Base-by-base conservation (phyloP, 768 basidiomycete species). In the Auricularia auricula-judae region DNA sequence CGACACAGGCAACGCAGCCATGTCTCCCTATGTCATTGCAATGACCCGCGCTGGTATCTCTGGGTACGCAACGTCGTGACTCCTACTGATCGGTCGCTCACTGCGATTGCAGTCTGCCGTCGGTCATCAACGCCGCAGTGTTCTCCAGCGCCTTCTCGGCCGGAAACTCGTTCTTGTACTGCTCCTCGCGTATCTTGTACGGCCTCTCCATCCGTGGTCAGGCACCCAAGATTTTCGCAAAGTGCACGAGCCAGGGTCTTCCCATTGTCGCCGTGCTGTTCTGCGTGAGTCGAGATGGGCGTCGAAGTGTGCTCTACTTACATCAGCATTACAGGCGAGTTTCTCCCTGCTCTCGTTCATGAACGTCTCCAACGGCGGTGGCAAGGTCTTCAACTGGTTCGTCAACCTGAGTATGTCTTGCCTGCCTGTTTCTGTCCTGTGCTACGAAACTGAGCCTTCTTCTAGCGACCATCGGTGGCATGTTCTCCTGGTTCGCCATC, bases 21-120 rank as follows among this genome's bases (percentile, higher is more conserved):
- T 86, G 62, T 91, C 89, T 3, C 92, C 92, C 2, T 95, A 90
- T 74, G 91, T 93, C 63, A 87, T 93, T 67, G 91, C 90, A 21
- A 85, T 93, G 68, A 80, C 76, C 56, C 79, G 81, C 47, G 86
- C 88, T 0, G 88, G 90, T 11, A 82, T 91, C 71, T 85, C 82
- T 76, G 84, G 69, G 42, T 67, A 72, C 42, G 73, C 71, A 62
- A 69, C 63, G 39, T 42, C 44, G 63, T 60, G n/a, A 18, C 23
- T 3, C 4, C 61, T 64, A n/a, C 35, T n/a, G 64, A 4, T 56
- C 35, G 43, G 36, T 42, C 39, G 12, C 39, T 42, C 39, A 29
- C 29, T 29, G 29, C 3, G 3, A 42, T 0, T 71, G 33, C 5
- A 84, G 79, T 10, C 76, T 89, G 36, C 84, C 84, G 4, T 82